Percentiles rank a stretch among this genome's conserved stretches.
These are phyloP conservation scores for Calonectria crousiana DNA, from an alignment of 2,329 filamentous ascomycete genomes.

Conservation along the genomic window DNA sequence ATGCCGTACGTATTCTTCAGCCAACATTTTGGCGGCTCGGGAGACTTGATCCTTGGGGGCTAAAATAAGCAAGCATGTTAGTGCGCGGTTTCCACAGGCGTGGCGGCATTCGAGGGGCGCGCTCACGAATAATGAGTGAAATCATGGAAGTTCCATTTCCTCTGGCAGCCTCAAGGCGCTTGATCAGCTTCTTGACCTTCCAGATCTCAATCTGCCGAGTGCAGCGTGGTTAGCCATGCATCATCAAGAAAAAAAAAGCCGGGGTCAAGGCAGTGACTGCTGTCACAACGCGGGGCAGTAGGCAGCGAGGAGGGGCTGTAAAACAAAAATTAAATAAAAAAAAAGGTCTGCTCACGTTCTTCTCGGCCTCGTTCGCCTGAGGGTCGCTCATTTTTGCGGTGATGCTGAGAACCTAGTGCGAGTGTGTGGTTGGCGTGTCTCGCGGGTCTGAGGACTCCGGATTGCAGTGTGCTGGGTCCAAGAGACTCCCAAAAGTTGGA, in stretches of 20 bases:
- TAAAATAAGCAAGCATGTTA: conserved; percentile 53
- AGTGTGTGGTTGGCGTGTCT: conserved; percentile 40
- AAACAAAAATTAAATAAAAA: conserved; percentile 20
- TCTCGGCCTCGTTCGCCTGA: conserved; percentile 94
- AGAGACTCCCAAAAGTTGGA: conserved; percentile 45
- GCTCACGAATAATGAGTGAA: conserved; percentile 96
- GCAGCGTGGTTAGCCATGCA: conserved; percentile 33
- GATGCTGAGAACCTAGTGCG: conserved; percentile 39
- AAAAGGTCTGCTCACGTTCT: conserved; percentile 75
- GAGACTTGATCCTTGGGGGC: conserved; percentile 99
- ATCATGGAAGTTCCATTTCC: conserved; percentile 99
- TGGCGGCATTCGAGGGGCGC: conserved; percentile 6
- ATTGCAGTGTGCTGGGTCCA: conserved; percentile 36
- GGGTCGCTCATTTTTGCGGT: conserved; percentile 83
- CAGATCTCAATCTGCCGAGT: conserved; percentile 76
- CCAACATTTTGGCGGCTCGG: conserved; percentile 98
- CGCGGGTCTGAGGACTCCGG: conserved; percentile 40
- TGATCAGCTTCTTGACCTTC: conserved; percentile 99
- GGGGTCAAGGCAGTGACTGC: conserved; percentile 24
- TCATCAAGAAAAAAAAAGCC: conserved; percentile 17
- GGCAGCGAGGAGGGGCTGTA: conserved; percentile 40
- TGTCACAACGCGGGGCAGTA: conserved; percentile 47
- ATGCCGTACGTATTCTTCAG: conserved; percentile 93
- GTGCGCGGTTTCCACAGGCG: conserved; percentile 37
- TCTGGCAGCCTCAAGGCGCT: conserved; percentile 94